Conservation (phyloP, 176 grass and related monocot genomes). For the Carex cristatella region DNA sequence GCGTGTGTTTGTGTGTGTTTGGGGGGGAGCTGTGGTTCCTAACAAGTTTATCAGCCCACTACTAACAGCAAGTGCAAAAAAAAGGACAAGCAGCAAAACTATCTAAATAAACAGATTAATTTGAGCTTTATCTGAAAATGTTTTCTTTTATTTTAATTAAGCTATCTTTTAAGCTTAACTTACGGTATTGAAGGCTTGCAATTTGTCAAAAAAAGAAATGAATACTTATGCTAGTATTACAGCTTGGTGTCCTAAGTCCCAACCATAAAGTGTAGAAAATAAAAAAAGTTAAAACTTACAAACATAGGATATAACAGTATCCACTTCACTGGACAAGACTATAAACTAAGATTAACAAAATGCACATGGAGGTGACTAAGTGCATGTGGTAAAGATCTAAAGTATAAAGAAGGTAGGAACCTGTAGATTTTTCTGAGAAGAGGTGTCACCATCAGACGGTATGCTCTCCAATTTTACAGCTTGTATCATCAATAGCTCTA, state of each 20-base stretch:
- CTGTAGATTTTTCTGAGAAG: conserved; percentile 78
- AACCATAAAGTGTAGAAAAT: not conserved
- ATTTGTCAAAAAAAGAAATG: not conserved
- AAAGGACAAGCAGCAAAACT: not conserved
- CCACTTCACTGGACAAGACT: not conserved
- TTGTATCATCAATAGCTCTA: conserved; percentile 89
- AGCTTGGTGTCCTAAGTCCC: not conserved
- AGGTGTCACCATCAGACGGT: conserved; percentile 43
- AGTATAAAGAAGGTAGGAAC: conserved; percentile 29
- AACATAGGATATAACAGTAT: not conserved
- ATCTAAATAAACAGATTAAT: not conserved
- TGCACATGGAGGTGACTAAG: not conserved
- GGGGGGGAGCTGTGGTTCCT: not conserved
- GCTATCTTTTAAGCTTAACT: not conserved
- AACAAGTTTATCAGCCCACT: not conserved
- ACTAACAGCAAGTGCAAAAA: not conserved
- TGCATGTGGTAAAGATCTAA: not conserved
- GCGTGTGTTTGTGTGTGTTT: not conserved
- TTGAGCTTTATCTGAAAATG: not conserved
- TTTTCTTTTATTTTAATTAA: not conserved
- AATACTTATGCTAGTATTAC: not conserved
- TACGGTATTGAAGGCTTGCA: not conserved
- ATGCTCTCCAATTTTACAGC: conserved; percentile 87
- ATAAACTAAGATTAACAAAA: not conserved
- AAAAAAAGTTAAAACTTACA: not conserved